Evolutionary conservation across 1,284 basidiomycete species (phyloP), one percentile per base, ranked within the genome.

Genomic region (Lentinula novae-zelandiae): DNA sequence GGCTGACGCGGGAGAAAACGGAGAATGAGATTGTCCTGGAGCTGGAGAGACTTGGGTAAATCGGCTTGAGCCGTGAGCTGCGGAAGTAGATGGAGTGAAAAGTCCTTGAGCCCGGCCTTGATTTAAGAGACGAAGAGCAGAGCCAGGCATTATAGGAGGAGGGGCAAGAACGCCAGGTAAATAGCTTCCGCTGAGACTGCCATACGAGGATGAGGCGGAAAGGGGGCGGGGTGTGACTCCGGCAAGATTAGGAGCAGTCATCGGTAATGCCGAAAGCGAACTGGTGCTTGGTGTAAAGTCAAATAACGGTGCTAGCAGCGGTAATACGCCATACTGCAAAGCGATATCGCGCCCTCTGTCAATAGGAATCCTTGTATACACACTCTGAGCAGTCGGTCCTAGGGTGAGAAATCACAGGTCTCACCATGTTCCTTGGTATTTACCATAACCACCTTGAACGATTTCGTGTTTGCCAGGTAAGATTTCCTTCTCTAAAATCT

Each of bases 351-450:
- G 86, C 36, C 94, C 95, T 62, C 93, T 83, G 66, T 95, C 91
- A 49, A 96, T 86, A 2, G 95, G 95, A 66, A 98, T 95, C 95
- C 93, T 96, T 54, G 31, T 46, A 61, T 46, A 15, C 44, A 9
- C 44, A 46, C 17, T 15, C 2, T 46, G 17, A 46, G 10, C 44
- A 22, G 22, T 9, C 44, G 5, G 15, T 15, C 15, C 8, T 9
- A 48, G 38, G 59, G 49, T 65, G 64, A 61, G 66, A 62, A 60
- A 58, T 57, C 58, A 50, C 52, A 22, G 20, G 44, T 20, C 78
- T 72, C 68, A 95, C 96, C 97, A 99, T 56, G 97, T 99, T 63
- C 97, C 97, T 74, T 99, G 97, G 74, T 98, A 99, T 78, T 98
- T 98, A 49, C 97, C 97, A 71, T 98, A 99, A 46, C 97, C 97